These are phyloP conservation scores for Trichoderma reesei DNA, from an alignment of 495 filamentous ascomycete genomes.

Conservation along the genomic window DNA sequence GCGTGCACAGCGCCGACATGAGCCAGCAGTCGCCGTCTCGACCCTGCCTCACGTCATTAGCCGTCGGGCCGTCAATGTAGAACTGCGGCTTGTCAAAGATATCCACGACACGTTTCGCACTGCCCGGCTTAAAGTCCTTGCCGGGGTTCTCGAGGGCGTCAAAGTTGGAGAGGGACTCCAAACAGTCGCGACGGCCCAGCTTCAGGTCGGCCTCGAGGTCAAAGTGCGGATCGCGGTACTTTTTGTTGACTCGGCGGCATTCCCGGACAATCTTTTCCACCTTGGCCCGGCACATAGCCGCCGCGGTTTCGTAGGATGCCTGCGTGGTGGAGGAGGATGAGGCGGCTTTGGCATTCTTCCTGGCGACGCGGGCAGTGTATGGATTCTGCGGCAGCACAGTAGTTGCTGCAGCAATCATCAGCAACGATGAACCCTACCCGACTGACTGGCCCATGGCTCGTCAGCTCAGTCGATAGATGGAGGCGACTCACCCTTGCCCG, in stretches of 20 bases:
- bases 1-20: slow-evolving; percentile 73
- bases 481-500: slow-evolving; percentile 40
- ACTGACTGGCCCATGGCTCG: no score
- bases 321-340: slow-evolving; percentile 27
- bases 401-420: slow-evolving; percentile 39
- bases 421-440: background rate
- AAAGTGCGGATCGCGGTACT: slow-evolving; percentile 83
- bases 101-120: slow-evolving; percentile 63
- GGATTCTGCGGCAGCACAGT: slow-evolving; percentile 66
- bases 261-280: slow-evolving; percentile 76
- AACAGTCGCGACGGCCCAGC: slow-evolving; percentile 44
- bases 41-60: slow-evolving; percentile 73
- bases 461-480: no score
- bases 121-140: slow-evolving; percentile 39
- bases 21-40: slow-evolving; percentile 88
- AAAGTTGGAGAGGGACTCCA: slow-evolving; percentile 49
- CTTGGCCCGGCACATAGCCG: slow-evolving; percentile 55
- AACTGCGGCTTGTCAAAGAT: slow-evolving; percentile 85
- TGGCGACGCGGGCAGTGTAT: slow-evolving; percentile 56
- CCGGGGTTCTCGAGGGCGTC: slow-evolving; percentile 18
- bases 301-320: slow-evolving; percentile 66
- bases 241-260: slow-evolving; percentile 76
- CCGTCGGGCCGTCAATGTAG: slow-evolving; percentile 71
- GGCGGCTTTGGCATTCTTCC: slow-evolving; percentile 39
- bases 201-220: slow-evolving; percentile 78